Base-by-base conservation (phyloP, 1,284 basidiomycete genomes). In the Serendipita sp. region DNA sequence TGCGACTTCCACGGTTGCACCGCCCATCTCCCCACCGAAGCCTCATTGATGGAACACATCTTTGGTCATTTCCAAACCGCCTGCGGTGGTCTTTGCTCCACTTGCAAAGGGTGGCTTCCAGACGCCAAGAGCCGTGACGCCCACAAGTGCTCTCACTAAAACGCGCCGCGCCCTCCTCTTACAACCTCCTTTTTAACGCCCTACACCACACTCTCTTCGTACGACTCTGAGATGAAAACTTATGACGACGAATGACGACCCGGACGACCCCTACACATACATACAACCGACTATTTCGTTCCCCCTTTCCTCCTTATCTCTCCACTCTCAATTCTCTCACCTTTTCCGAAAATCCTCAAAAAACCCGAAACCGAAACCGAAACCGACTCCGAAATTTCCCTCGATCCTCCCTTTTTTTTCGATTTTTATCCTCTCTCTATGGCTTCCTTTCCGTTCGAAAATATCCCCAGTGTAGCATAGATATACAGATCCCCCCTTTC, bases 1-100 rank as follows among this genome's bases (percentile, higher is more conserved):
- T 58, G 53, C 53, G 53, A 58, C 53, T 58, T 58, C 53, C 53
- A 58, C 53, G 53, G 53, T 26, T 58, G 53, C 53, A 29, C 22
- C 15, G 53, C 53, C 15, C 53, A 58, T 34, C 32, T 58, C 26
- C 53, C 53, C 22, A 30, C 53, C n/a, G 53, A 58, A 32, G 53
- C 53, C 15, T 4, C 53, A n/a, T 26, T 58, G 22, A 58, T 58
- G 53, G 22, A 58, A 34, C 53, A 58, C 53, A 58, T 58, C 32
- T 58, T 58, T 32, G 53, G 30, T 6, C 53, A 58, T 26, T 58
- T 58, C 53, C 53, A 58, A 32, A 17, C 15, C 53, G 53, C 53
- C 32, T 26, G 22, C 26, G 53, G 53, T 22, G 53, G 53, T 30
- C 53, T 58, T 26, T 58, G 53, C 53, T 17, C 53, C 32, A 6